Evolutionary conservation across 768 basidiomycete species (phyloP), one percentile per base, ranked within the genome.

Genomic region (Udeniomyces megalosporus): DNA sequence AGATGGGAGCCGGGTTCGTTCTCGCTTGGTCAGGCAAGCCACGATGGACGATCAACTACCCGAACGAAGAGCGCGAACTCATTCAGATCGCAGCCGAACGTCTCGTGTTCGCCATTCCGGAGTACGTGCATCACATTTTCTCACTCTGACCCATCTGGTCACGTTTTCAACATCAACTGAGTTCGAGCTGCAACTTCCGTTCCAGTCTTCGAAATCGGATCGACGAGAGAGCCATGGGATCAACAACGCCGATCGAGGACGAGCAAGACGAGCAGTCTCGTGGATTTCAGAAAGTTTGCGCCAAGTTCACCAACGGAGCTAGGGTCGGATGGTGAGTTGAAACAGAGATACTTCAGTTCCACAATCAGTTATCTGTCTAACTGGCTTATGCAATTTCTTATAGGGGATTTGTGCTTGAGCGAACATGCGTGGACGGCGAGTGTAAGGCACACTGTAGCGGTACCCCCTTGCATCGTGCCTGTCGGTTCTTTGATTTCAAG

Each of bases 51-150:
- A 80, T 95, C 58, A 85, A 82, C 17, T 79, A 82, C 60, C 76
- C 77, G 53, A 90, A 91, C 69, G 75, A 77, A 24, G 81, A 88
- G 66, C 75, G 76, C 47, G 91, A 96, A 70, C 74, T 90, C 26
- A 78, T 91, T 31, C 90, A 96, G 75, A 80, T 95, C 34, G 77
- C 77, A 51, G 87, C 88, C 67, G 82, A 89, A 34, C 78, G 80
- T 5, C 86, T 91, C 80, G 72, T 84, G 38, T 82, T 95, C 58
- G 83, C 84, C 5, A 83, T 95, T 61, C 92, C 92, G 6, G 83
- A 86, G 87, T 90, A 71, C 73, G 84, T 74, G 17, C n/a, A 45
- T 35, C 24, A 26, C 34, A 34, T 61, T 3, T n/a, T 58, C 22
- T 28, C 1, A 6, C 22, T 2, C 17, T 22, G 29, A 32, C 22